Base-by-base conservation (phyloP, 2,329 filamentous ascomycete genomes). In the Byssothecium circinans region DNA sequence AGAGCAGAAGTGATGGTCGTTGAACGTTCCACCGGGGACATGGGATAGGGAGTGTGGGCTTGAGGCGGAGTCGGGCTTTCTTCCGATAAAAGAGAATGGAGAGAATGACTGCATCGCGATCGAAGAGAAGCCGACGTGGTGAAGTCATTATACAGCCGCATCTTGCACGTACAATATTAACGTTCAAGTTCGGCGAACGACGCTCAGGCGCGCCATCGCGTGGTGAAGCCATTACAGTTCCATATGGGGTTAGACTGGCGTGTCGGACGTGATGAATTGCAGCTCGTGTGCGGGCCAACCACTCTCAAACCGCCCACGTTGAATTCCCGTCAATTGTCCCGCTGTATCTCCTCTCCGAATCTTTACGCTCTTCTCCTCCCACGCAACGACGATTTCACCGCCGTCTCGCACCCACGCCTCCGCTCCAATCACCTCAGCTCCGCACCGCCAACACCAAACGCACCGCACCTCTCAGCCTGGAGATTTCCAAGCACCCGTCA, bases 391-490 rank as follows among this genome's bases (percentile, higher is more conserved):
- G 25, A 6, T 11, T 11, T 6, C 11, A 27, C 11, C 32, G 12
- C 32, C 32, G 6, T 32, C 19, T 8, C 25, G 7, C 20, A 10
- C 10, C 10, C 23, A 15, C 32, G 15, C 37, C 27, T 29, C 23
- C 36, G 27, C 38, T 27, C 23, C 32, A 23, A 12, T 33, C 32
- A 17, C 33, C 19, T 15, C 47, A 38, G 34, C 47, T 46, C 48
- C 37, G 23, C 40, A 36, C 44, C 43, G 18, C 23, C 36, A 3
- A 14, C 41, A 32, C 32, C 39, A 12, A 48, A 20, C 32, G 36
- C 45, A 33, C 49, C 48, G n/a, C n/a, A n/a, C 41, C 43, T 41
- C 38, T 41, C 41, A 20, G 39, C 43, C 23, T 40, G 30, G 46
- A 14, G 30, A 15, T 40, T 46, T 46, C 38, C 50, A 48, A 48